A percentile compares a stretch with the other conserved stretches of the same genome.
Evolutionary conservation across 202 grass and related monocot genomes (phyloP).

Genomic region (Hordeum pubiflorum): DNA sequence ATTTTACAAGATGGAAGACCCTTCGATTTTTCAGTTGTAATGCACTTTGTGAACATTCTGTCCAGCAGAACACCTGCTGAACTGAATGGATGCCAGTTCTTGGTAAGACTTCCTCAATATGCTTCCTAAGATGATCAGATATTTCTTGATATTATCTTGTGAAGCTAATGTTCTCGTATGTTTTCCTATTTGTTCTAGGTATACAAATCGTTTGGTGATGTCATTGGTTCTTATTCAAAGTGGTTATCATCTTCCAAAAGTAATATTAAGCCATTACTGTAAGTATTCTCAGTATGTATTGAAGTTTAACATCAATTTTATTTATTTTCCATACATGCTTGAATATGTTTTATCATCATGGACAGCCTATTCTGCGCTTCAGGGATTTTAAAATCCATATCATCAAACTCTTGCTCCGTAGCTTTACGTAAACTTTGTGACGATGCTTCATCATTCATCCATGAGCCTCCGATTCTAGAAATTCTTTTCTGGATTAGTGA

Average conservation of each 20-base stretch:
- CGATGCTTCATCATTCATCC: conserved; percentile 71
- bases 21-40: conserved; percentile 69
- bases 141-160: conserved; percentile 1
- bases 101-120: conserved; percentile 48
- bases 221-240: conserved; percentile 92
- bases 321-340: conserved; percentile 17
- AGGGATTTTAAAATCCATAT: conserved; percentile 69
- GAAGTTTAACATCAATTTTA: conserved; percentile 15
- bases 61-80: conserved; percentile 54
- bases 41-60: conserved; percentile 77
- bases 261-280: conserved; percentile 87
- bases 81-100: conserved; percentile 53
- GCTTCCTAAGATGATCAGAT: background rate
- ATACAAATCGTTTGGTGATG: conserved; percentile 85
- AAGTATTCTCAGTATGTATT: conserved; percentile 39
- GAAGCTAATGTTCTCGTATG: conserved; percentile 22
- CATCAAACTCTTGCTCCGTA: conserved; percentile 75
- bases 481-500: conserved; percentile 94
- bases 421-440: conserved; percentile 94
- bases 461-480: conserved; percentile 73
- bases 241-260: conserved; percentile 55
- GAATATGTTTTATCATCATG: conserved; percentile 19
- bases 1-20: conserved; percentile 64
- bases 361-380: conserved; percentile 85
- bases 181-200: conserved; percentile 52